Percentiles rank a stretch among this genome's conserved stretches.
Evolutionary conservation across 2,329 filamentous ascomycete species (phyloP).

Genomic region (Chaetomiaceae sp.): DNA sequence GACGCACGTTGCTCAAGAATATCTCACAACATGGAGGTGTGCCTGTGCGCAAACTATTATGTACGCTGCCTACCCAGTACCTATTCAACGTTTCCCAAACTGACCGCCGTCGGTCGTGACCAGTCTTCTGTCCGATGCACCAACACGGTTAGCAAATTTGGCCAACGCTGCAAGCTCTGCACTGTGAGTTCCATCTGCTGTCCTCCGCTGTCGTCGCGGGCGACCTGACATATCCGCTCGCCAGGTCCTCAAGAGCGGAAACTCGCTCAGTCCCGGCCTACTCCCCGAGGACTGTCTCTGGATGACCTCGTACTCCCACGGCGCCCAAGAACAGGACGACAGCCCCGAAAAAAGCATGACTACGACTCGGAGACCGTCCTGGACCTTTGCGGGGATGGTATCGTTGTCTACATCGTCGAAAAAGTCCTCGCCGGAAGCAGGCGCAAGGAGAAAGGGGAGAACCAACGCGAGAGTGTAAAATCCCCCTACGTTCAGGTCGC

Average conservation of each 20-base stretch:
- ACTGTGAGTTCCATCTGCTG: constrained; percentile 25
- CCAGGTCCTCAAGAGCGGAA: constrained; percentile 29
- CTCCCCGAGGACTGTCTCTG: constrained; percentile 27
- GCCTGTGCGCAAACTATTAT: constrained; percentile 39
- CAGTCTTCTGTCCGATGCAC: constrained; percentile 37
- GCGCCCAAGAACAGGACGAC: neutral
- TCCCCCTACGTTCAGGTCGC: too few species aligned
- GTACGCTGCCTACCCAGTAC: constrained; percentile 26
- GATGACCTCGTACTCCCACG: neutral
- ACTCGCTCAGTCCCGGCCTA: constrained; percentile 27
- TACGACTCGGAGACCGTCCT: constrained; percentile 3
- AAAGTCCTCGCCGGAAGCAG: neutral
- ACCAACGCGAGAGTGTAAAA: neutral
- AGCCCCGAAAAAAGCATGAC: neutral
- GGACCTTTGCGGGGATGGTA: neutral
- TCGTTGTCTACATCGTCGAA: neutral
- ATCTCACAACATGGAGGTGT: constrained; percentile 21
- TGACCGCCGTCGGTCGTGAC: constrained; percentile 3
- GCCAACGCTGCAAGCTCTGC: constrained; percentile 37
- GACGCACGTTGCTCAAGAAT: neutral
- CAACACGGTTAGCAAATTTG: constrained; percentile 35
- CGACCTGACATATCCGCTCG: neutral
- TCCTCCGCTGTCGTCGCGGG: neutral
- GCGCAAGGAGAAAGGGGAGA: neutral
- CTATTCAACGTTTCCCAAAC: too few species aligned